phyloP scores from a whole-genome alignment of 805 yeast genomes.

The Candida arabinofermentans region DNA sequence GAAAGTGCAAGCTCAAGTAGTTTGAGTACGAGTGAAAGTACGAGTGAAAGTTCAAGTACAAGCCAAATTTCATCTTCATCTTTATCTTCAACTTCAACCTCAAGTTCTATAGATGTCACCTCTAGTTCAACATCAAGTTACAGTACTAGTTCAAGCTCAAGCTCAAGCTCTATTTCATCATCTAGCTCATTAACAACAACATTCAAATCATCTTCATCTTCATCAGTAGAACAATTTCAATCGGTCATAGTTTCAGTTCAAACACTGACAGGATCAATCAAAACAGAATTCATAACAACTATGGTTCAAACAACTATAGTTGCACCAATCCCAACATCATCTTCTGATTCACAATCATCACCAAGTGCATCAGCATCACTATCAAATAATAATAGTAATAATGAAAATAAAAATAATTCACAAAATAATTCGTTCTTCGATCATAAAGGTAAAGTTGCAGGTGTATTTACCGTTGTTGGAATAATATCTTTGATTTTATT shows the following conservation, averaged over 20 bases:
- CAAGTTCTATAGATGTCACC: too few relatives aligned
- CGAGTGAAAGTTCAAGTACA: constrained; percentile 7
- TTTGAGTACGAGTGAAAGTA: too few relatives aligned
- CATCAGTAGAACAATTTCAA: constrained; percentile 1
- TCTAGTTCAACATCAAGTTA: constrained; percentile 14
- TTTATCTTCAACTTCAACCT: background rate
- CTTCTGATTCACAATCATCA: constrained; percentile 10
- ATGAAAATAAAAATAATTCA: constrained; percentile 9
- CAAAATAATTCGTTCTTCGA: constrained; percentile 47
- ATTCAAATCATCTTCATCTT: constrained; percentile 8
- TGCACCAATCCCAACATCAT: constrained; percentile 12
- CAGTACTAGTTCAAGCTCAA: constrained; percentile 6
- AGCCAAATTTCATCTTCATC: constrained; percentile 5
- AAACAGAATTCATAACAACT: constrained; percentile 22
- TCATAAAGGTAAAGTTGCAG: constrained; percentile 76
- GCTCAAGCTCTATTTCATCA: constrained; percentile 8
- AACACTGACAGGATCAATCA: constrained; percentile 18
- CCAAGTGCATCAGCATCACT: constrained; percentile 6
- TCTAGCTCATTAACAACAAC: background rate
- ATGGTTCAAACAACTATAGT: constrained; percentile 17
- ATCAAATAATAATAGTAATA: constrained; percentile 5
- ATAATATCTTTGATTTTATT: constrained; percentile 48
- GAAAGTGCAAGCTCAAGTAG: too few relatives aligned
- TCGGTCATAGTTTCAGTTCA: constrained; percentile 17
- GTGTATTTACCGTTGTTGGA: constrained; percentile 79